Base-by-base conservation (phyloP, 192 early-diverging fungal genomes). In the Entomortierella chlamydospora region DNA sequence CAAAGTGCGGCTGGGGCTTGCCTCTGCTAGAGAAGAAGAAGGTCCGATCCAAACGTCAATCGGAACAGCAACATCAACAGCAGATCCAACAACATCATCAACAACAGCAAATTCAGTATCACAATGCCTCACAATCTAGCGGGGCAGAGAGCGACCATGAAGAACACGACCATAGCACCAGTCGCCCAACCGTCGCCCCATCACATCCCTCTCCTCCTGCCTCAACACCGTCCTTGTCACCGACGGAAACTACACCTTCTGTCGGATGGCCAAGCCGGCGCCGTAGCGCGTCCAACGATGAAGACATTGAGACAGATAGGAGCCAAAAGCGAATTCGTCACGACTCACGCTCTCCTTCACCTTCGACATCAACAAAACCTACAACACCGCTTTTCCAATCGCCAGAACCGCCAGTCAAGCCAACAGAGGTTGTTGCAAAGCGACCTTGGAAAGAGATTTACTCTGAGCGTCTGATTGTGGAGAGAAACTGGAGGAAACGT, bases 401-500 rank as follows among this genome's bases (percentile, higher is more conserved):
- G 7, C 76, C 71, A 9, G 67, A 73, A 56, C 72, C 69, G 1
- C 65, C 64, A 31, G 66, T 81, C 26, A 68, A 64, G n/a, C 68
- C 83, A 3, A 37, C 31, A 8, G 62, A 64, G 29, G 41, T 39
- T 26, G 50, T 56, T 18, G 63, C 72, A 11, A 89, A 88, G 22
- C 90, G 95, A 8, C 91, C 93, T 2, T 99, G 97, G 97, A 99
- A 99, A 83, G 90, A 91, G 52, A 92, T 99, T 30, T 99, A 97
- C 81, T 90, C 95, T 8, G 97, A 98, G 73, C 92, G 98, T 17
- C 84, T 95, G 37, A 86, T 93, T 13, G 91, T 99, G 6, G 97
- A 94, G 71, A 92, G 95, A 29, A 97, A 98, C 84, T 99, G 98
- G 98, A 85, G 97, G 59, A 90, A 90, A 62, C 91, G 91, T 64